A percentile compares a stretch with the other conserved stretches of the same genome.
Evolutionary conservation across 768 basidiomycete genomes (phyloP).

Genomic region (Mycena galopus): DNA sequence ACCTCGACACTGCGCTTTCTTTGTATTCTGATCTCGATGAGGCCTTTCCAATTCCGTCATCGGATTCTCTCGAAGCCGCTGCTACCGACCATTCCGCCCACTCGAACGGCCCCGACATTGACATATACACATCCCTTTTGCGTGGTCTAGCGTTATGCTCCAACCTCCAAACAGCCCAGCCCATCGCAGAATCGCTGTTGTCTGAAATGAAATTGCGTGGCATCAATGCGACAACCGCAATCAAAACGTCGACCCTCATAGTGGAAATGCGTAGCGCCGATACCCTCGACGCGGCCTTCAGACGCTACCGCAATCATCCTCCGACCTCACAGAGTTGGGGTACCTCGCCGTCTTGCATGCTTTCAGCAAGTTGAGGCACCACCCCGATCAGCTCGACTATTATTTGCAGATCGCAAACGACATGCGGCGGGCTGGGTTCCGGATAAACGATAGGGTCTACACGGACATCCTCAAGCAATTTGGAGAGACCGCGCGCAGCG

Average conservation of each 20-base stretch:
- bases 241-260: conserved; percentile 67
- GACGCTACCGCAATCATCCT: conserved; percentile 65
- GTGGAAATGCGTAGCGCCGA: conserved; percentile 75
- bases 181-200: conserved; percentile 63
- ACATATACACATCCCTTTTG: conserved; percentile 68
- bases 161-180: conserved; percentile 62
- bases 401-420: conserved; percentile 86
- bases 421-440: conserved; percentile 77
- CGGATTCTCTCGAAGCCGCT: conserved; percentile 39
- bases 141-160: conserved; percentile 60
- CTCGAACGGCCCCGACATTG: conserved; percentile 60
- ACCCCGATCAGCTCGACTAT: conserved; percentile 44
- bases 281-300: conserved; percentile 70
- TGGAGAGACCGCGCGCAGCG: conserved; percentile 53
- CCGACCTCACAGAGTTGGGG: conserved; percentile 66
- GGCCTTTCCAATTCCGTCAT: conserved; percentile 43
- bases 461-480: conserved; percentile 75
- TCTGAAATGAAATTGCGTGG: conserved; percentile 73
- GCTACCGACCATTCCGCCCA: conserved; percentile 43
- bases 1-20: conserved; percentile 66
- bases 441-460: conserved; percentile 71
- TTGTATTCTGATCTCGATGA: conserved; percentile 64
- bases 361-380: conserved; percentile 68
- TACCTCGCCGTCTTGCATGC: conserved; percentile 75
- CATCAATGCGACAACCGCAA: conserved; percentile 59